phyloP scores from a whole-genome alignment of 2,329 filamentous ascomycete genomes.

The Xylariaceae sp. region DNA sequence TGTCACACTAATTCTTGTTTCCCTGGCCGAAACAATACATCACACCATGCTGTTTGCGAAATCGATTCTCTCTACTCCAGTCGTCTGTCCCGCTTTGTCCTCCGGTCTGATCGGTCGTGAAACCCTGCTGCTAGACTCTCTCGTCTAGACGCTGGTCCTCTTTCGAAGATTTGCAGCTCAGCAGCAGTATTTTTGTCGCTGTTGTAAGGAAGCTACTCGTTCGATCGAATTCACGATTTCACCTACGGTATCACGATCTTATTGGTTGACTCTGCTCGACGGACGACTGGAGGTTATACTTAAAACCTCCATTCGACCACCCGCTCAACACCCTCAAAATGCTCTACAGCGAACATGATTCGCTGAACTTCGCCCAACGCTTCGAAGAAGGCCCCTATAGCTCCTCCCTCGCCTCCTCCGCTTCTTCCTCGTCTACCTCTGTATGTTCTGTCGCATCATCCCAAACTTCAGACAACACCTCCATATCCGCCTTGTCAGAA shows the following conservation, averaged over 20 bases:
- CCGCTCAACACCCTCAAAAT: conserved; percentile 50
- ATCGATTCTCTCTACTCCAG: conserved; percentile 50
- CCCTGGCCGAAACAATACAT: conserved; percentile 30
- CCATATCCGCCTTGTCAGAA: conserved; percentile 60
- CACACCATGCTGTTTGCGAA: conserved; percentile 59
- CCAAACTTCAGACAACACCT: conserved; percentile 68
- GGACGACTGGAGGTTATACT: conserved; percentile 52
- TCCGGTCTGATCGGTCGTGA: conserved; percentile 58
- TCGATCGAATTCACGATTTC: conserved; percentile 41
- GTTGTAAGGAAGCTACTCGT: conserved; percentile 35
- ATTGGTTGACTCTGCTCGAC: conserved; percentile 52
- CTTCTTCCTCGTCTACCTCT: conserved; percentile 73
- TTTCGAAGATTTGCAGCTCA: conserved; percentile 44
- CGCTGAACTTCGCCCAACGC: conserved; percentile 50
- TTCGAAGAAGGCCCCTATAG: conserved; percentile 61
- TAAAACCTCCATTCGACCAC: conserved; percentile 14
- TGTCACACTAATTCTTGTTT: conserved; percentile 32
- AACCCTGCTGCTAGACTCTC: conserved; percentile 43
- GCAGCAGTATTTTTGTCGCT: conserved; percentile 34
- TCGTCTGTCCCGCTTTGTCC: conserved; percentile 61
- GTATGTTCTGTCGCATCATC: conserved; percentile 73
- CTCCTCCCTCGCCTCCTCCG: conserved; percentile 69
- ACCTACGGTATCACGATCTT: conserved; percentile 39
- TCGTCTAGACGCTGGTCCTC: conserved; percentile 43
- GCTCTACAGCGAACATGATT: conserved; percentile 53